Conservation (phyloP, 2,329 filamentous ascomycete genomes). For the Ceratocystis colombiana region DNA sequence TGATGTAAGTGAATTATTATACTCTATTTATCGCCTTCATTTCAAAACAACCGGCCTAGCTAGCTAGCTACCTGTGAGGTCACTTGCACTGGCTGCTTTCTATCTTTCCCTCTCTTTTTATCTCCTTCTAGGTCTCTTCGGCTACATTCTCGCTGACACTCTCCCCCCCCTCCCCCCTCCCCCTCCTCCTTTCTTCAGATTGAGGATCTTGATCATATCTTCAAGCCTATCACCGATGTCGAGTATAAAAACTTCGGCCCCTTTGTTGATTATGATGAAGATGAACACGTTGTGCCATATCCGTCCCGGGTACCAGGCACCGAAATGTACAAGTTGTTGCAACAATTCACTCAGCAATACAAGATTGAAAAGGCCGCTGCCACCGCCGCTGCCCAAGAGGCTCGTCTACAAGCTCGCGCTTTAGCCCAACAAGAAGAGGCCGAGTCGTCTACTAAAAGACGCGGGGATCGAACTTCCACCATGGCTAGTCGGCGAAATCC, state of each 20-base stretch:
- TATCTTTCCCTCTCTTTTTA: neutral
- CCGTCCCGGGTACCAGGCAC: conserved; percentile 38
- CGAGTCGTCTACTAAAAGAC: conserved; percentile 18
- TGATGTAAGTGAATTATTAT: conserved; percentile 37
- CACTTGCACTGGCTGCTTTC: neutral
- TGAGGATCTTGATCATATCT: conserved; percentile 39
- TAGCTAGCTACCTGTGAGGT: no score
- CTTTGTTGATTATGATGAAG: conserved; percentile 35
- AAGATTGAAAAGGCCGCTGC: conserved; percentile 34
- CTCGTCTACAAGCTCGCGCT: conserved; percentile 22
- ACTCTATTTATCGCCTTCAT: no score
- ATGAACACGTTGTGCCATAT: conserved; percentile 39
- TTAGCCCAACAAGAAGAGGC: conserved; percentile 20
- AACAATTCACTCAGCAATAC: conserved; percentile 29
- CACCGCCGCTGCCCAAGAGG: conserved; percentile 23
- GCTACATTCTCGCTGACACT: conserved; percentile 18
- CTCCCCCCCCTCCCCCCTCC: conserved; percentile 22
- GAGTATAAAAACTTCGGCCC: conserved; percentile 39
- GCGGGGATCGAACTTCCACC: conserved; percentile 26
- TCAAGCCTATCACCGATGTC: conserved; percentile 38
- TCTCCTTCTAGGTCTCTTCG: neutral
- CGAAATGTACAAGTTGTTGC: conserved; percentile 35
- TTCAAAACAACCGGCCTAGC: no score
- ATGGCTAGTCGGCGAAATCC: conserved; percentile 38
- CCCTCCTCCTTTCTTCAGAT: conserved; percentile 31